phyloP scores from a whole-genome alignment of 805 yeast species.

The Wickerhamomyces canadensis region DNA sequence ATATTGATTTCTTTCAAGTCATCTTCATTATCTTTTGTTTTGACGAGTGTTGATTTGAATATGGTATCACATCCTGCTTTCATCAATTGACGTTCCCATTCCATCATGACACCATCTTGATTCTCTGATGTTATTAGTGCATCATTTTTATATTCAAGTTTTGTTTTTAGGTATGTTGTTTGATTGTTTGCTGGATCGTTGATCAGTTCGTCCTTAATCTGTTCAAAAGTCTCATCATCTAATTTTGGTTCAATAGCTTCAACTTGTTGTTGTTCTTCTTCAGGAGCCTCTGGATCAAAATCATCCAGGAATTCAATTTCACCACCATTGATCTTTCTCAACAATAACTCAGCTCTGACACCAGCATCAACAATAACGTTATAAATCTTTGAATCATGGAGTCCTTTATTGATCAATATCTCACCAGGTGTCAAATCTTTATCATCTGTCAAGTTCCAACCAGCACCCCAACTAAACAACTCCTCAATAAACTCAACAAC shows the following conservation, averaged over 20 bases:
- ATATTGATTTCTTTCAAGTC: constrained; percentile 42
- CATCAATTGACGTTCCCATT: constrained; percentile 89
- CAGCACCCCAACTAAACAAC: constrained; percentile 82
- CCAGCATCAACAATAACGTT: constrained; percentile 70
- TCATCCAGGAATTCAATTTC: constrained; percentile 49
- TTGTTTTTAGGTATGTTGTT: constrained; percentile 54
- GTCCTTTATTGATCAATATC: constrained; percentile 51
- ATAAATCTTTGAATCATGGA: constrained; percentile 39
- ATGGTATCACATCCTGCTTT: constrained; percentile 69
- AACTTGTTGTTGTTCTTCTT: constrained; percentile 16
- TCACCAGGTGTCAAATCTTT: constrained; percentile 83
- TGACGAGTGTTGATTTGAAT: constrained; percentile 41
- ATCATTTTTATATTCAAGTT: constrained; percentile 60
- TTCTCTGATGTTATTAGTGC: constrained; percentile 68
- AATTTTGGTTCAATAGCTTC: constrained; percentile 15
- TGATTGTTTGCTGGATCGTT: constrained; percentile 63
- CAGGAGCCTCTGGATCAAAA: constrained; percentile 18
- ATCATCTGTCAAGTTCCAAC: constrained; percentile 78
- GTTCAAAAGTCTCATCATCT: constrained; percentile 11
- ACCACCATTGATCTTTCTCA: constrained; percentile 66
- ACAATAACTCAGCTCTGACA: constrained; percentile 77
- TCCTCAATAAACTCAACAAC: constrained; percentile 52
- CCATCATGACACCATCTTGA: constrained; percentile 95
- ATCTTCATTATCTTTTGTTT: constrained; percentile 17
- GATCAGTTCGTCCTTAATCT: constrained; percentile 19